Evolutionary conservation across 495 filamentous ascomycete genomes (phyloP).

Genomic region (Pyrenula massariospora): DNA sequence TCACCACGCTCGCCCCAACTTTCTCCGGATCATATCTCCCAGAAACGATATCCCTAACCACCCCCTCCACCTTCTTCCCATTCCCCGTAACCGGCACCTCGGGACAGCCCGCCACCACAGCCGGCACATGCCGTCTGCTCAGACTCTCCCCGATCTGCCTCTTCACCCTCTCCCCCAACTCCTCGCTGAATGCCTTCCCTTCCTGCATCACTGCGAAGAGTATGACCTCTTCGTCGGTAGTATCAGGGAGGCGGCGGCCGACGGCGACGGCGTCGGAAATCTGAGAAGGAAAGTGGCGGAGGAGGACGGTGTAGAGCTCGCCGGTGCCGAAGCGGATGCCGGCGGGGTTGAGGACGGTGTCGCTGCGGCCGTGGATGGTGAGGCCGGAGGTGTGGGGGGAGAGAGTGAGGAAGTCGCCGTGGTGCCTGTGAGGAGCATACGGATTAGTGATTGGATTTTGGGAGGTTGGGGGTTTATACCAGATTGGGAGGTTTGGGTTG

Average conservation of each 20-base stretch:
- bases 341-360: slow-evolving; percentile 80
- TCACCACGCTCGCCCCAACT: slow-evolving; percentile 76
- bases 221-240: slow-evolving; percentile 68
- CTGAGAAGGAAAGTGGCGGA: slow-evolving; percentile 64
- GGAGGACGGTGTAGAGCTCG: slow-evolving; percentile 87
- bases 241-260: slow-evolving; percentile 53
- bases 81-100: slow-evolving; percentile 85
- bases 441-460: slow-evolving; percentile 31
- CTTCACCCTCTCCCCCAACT: slow-evolving; percentile 45
- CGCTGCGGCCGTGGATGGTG: slow-evolving; percentile 78
- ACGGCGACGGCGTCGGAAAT: slow-evolving; percentile 80
- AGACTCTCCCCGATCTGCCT: slow-evolving; percentile 56
- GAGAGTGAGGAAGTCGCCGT: slow-evolving; percentile 84
- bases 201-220: slow-evolving; percentile 69
- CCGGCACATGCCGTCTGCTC: slow-evolving; percentile 77
- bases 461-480: slow-evolving; percentile 56
- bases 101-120: slow-evolving; percentile 61
- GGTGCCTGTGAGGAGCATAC: slow-evolving; percentile 47
- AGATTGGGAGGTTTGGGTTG: slow-evolving; percentile 2
- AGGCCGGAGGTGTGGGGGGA: slow-evolving; percentile 64
- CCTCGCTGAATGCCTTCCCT: slow-evolving; percentile 35
- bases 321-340: slow-evolving; percentile 82
- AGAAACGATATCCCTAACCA: slow-evolving; percentile 88
- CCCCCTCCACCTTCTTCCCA: slow-evolving; percentile 90
- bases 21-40: slow-evolving; percentile 58